These are phyloP conservation scores for Arabidopsis suecica DNA, from an alignment of 345 rosid genomes.

Conservation along the genomic window DNA sequence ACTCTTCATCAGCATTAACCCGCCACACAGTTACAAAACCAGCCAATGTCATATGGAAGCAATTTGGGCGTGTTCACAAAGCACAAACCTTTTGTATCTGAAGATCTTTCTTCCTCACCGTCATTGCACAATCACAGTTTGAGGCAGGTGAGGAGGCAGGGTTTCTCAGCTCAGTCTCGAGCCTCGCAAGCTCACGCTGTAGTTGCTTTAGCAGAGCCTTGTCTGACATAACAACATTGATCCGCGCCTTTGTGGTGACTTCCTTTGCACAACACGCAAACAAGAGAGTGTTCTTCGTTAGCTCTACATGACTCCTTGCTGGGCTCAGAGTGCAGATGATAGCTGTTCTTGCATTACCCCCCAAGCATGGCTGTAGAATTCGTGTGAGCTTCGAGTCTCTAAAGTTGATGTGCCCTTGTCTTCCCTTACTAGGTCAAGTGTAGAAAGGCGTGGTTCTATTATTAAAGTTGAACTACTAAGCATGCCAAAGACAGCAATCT, in stretches of 20 bases:
- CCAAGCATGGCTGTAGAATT: constrained; percentile 91
- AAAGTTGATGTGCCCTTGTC: constrained; percentile 92
- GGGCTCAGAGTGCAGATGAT: constrained; percentile 96
- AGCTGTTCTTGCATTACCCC: constrained; percentile 98
- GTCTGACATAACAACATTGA: constrained; percentile 98
- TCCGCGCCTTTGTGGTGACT: constrained; percentile 90
- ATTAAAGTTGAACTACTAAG: background rate
- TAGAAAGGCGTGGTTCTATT: background rate
- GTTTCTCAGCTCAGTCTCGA: constrained; percentile 83
- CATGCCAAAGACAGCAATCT: constrained; percentile 5
- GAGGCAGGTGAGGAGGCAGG: constrained; percentile 65
- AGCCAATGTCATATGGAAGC: constrained; percentile 10
- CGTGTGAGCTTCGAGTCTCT: constrained; percentile 99
- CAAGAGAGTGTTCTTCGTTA: constrained; percentile 91
- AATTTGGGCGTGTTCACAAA: background rate
- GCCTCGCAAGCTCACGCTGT: constrained; percentile 84
- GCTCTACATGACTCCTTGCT: constrained; percentile 96
- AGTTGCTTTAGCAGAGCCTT: constrained; percentile 94
- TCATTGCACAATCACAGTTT: constrained; percentile 62
- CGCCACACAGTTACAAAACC: constrained; percentile 16
- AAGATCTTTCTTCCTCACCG: constrained; percentile 82
- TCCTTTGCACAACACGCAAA: constrained; percentile 98
- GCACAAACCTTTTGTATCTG: constrained; percentile 80
- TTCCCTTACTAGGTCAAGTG: constrained; percentile 72
- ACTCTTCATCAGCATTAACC: background rate